phyloP scores from a whole-genome alignment of 2,329 filamentous ascomycete species.

The Pestalotiopsis sp. region DNA sequence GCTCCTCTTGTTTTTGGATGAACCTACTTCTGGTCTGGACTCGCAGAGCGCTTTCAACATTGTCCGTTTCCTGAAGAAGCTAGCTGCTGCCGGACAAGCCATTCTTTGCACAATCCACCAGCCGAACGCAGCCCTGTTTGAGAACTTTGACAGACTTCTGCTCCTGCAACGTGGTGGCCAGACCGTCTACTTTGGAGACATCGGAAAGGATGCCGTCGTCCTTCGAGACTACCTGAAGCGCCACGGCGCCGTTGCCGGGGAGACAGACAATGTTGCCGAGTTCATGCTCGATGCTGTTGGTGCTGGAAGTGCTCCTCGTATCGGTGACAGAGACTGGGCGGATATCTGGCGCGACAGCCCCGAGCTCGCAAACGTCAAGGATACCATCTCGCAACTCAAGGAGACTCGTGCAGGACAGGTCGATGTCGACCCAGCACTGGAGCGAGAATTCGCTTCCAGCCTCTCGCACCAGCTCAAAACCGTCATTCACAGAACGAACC shows the following conservation, averaged over 20 bases:
- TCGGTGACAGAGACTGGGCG: constrained; percentile 78
- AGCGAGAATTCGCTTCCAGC: constrained; percentile 83
- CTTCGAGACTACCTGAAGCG: constrained; percentile 67
- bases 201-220: constrained; percentile 73
- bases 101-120: constrained; percentile 93
- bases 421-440: constrained; percentile 51
- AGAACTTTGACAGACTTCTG: constrained; percentile 83
- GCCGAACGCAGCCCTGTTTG: constrained; percentile 82
- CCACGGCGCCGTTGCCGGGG: constrained; percentile 61
- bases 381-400: constrained; percentile 69
- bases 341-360: constrained; percentile 77
- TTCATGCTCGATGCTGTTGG: constrained; percentile 88
- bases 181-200: constrained; percentile 85
- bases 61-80: constrained; percentile 75
- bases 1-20: constrained; percentile 76
- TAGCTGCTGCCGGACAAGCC: constrained; percentile 79
- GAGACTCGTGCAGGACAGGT: constrained; percentile 48
- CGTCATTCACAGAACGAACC: constrained; percentile 73
- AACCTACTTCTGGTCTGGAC: constrained; percentile 77
- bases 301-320: constrained; percentile 71
- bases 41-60: constrained; percentile 77
- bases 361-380: constrained; percentile 69
- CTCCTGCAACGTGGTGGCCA: constrained; percentile 78
- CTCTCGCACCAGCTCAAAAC: constrained; percentile 77
- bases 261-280: constrained; percentile 66